Conservation (phyloP, 345 rosid genomes). For the Adansonia digitata region DNA sequence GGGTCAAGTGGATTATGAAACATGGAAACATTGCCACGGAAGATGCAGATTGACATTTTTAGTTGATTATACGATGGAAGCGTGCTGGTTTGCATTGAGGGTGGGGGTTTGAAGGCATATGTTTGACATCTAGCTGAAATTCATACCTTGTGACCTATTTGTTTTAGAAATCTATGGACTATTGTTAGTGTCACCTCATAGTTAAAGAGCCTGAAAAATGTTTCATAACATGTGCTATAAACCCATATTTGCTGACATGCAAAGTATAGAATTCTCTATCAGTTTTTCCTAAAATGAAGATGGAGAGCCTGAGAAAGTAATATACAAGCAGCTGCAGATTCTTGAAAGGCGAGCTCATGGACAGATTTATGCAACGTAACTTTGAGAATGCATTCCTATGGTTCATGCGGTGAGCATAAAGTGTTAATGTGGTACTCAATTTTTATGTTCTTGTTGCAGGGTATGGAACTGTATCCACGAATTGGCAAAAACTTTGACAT, state of each 20-base stretch:
- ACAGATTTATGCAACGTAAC: neutral
- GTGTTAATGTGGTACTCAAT: slow-evolving; percentile 13
- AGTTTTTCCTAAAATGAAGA: neutral
- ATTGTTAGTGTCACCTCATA: neutral
- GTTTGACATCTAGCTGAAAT: neutral
- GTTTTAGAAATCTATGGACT: neutral
- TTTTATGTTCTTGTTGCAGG: slow-evolving; percentile 44
- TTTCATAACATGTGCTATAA: neutral
- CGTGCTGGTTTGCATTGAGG: neutral
- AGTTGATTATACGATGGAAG: neutral
- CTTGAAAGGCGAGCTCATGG: neutral
- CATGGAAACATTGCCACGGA: neutral
- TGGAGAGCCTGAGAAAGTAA: neutral
- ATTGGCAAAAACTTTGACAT: slow-evolving; percentile 94
- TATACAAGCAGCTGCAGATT: neutral
- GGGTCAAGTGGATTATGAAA: neutral
- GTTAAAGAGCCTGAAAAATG: neutral
- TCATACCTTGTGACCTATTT: neutral
- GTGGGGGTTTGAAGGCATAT: neutral
- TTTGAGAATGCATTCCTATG: neutral
- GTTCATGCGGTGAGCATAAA: neutral
- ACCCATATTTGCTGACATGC: neutral
- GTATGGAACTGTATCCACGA: slow-evolving; percentile 98
- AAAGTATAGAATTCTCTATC: neutral
- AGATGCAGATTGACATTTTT: neutral